These are phyloP conservation scores for Trifolium subterraneum DNA, from an alignment of 306 rosid genomes.

Conservation along the genomic window DNA sequence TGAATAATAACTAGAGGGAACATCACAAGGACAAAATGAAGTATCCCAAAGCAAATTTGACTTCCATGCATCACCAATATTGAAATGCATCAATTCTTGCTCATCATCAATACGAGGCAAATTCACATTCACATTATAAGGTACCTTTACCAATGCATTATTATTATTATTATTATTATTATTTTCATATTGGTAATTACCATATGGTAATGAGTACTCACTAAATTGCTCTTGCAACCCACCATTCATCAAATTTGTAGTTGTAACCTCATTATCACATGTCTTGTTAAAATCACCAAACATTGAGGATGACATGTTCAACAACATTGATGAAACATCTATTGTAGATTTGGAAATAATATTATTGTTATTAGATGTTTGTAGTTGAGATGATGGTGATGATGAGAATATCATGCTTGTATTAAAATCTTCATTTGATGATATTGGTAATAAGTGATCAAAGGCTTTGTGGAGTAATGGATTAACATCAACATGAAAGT, in stretches of 20 bases:
- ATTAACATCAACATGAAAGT: slow-evolving; percentile 46
- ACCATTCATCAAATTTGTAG: slow-evolving; percentile 39
- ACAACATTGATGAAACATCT: slow-evolving; percentile 70
- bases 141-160: slow-evolving; percentile 48
- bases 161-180: not conserved
- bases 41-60: slow-evolving; percentile 76
- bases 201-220: slow-evolving; percentile 42
- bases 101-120: slow-evolving; percentile 46
- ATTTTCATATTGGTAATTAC: slow-evolving; percentile 32
- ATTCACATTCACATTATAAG: slow-evolving; percentile 39
- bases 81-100: slow-evolving; percentile 54
- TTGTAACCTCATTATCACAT: slow-evolving; percentile 43
- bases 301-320: slow-evolving; percentile 79
- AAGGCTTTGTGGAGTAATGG: slow-evolving; percentile 51
- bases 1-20: slow-evolving; percentile 57
- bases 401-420: slow-evolving; percentile 51
- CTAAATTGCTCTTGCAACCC: slow-evolving; percentile 49
- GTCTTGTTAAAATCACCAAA: no score
- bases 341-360: slow-evolving; percentile 35
- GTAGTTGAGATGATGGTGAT: slow-evolving; percentile 52
- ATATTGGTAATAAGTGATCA: slow-evolving; percentile 33
- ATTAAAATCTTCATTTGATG: slow-evolving; percentile 49
- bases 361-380: slow-evolving; percentile 24
- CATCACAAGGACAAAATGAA: slow-evolving; percentile 70
- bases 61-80: slow-evolving; percentile 72